phyloP scores from a whole-genome alignment of 108 stramenopile species.

The Heterococcus sp. region DNA sequence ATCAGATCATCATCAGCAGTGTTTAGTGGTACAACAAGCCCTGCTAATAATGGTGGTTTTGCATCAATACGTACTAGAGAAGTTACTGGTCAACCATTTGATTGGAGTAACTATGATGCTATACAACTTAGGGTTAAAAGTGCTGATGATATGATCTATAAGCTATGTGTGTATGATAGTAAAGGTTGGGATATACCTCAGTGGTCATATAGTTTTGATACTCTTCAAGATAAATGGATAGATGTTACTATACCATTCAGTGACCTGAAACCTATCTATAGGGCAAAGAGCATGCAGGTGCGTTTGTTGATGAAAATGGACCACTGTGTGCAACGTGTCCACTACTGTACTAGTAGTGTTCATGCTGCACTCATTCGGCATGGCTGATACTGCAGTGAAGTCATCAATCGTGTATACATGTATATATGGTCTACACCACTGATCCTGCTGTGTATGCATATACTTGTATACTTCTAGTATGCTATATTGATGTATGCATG shows the following conservation, averaged over 20 bases:
- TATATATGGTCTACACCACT: too few relatives aligned
- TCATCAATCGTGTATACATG: too few relatives aligned
- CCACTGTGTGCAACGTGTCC: too few relatives aligned
- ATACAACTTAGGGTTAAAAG: slow-evolving; percentile 29
- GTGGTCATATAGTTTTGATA: slow-evolving; percentile 46
- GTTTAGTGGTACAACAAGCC: slow-evolving; percentile 29
- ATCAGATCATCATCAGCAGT: slow-evolving; percentile 12
- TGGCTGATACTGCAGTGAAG: too few relatives aligned
- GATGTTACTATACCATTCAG: slow-evolving; percentile 42
- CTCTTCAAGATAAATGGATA: slow-evolving; percentile 31
- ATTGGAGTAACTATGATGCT: slow-evolving; percentile 26
- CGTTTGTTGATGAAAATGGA: too few relatives aligned
- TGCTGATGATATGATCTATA: slow-evolving; percentile 55
- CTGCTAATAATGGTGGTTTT: slow-evolving; percentile 54
- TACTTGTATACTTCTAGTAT: too few relatives aligned
- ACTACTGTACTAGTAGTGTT: too few relatives aligned
- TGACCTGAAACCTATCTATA: slow-evolving; percentile 27
- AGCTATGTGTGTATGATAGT: slow-evolving; percentile 21
- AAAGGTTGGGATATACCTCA: slow-evolving; percentile 14
- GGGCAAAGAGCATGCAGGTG: slow-evolving; percentile 20
- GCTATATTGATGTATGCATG: too few relatives aligned
- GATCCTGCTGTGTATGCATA: too few relatives aligned
- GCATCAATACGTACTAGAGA: slow-evolving; percentile 41
- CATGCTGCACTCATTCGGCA: too few relatives aligned
- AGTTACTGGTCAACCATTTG: slow-evolving; percentile 20